Conservation (phyloP, 2,329 filamentous ascomycete genomes). For the Pseudodiploospora longispora region DNA sequence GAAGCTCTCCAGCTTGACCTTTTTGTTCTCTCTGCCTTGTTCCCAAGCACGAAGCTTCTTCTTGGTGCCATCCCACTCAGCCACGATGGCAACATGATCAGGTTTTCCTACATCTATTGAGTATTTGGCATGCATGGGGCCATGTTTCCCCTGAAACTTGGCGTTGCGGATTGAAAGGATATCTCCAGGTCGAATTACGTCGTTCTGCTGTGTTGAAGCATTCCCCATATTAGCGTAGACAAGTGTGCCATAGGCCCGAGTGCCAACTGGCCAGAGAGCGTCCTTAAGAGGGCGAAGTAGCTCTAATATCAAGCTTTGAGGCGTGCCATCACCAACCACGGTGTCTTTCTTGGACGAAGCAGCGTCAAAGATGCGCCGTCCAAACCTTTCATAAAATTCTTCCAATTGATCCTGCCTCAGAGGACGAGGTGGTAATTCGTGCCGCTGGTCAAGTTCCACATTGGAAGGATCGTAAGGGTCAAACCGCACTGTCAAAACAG, state of each 20-base stretch:
- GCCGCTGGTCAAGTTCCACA: conserved; percentile 72
- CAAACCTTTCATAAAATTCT: conserved; percentile 72
- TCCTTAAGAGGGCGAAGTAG: conserved; percentile 66
- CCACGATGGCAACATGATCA: conserved; percentile 83
- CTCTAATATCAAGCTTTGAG: conserved; percentile 68
- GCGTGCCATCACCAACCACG: conserved; percentile 76
- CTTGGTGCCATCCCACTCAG: conserved; percentile 97
- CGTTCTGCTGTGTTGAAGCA: conserved; percentile 78
- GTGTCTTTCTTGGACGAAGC: conserved; percentile 67
- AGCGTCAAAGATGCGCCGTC: conserved; percentile 65
- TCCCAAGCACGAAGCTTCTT: conserved; percentile 96
- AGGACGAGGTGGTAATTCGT: conserved; percentile 72
- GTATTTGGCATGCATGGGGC: conserved; percentile 93
- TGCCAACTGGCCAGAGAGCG: conserved; percentile 77
- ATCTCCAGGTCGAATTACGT: conserved; percentile 89
- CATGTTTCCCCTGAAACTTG: conserved; percentile 90
- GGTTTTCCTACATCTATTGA: conserved; percentile 76
- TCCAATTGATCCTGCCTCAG: conserved; percentile 92
- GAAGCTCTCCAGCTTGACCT: conserved; percentile 90
- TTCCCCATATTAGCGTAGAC: conserved; percentile 96
- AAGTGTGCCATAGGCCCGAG: conserved; percentile 78
- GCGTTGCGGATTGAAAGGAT: conserved; percentile 90
- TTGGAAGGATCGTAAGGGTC: conserved; percentile 67
- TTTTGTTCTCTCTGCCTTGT: conserved; percentile 86
- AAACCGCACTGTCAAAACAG: conserved; percentile 72